phyloP scores from a whole-genome alignment of 1,284 basidiomycete genomes.

The Agroathelia rolfsii region DNA sequence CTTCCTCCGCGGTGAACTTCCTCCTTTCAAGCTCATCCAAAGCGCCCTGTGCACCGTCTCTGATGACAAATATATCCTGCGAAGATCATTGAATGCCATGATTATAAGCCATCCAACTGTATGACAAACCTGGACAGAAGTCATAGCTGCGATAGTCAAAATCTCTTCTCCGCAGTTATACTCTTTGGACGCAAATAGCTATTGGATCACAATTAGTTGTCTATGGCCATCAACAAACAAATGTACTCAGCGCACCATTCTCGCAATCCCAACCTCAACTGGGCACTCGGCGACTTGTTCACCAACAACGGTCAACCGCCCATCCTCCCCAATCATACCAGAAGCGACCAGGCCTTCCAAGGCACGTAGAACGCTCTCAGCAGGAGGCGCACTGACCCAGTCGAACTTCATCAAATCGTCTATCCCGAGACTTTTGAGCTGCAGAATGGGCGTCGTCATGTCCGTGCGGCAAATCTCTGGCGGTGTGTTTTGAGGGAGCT shows the following conservation, averaged over 20 bases:
- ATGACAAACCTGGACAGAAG: slow-evolving; percentile 64
- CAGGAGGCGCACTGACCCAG: slow-evolving; percentile 83
- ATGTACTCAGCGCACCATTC: slow-evolving; percentile 39
- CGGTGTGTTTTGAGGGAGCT: slow-evolving; percentile 58
- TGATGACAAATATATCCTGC: slow-evolving; percentile 81
- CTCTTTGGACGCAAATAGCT: slow-evolving; percentile 81
- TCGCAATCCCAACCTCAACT: slow-evolving; percentile 64
- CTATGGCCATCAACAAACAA: slow-evolving; percentile 3
- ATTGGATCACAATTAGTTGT: slow-evolving; percentile 22
- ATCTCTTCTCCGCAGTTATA: slow-evolving; percentile 89
- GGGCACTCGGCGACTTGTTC: slow-evolving; percentile 72
- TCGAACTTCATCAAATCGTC: slow-evolving; percentile 96
- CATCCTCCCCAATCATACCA: slow-evolving; percentile 67
- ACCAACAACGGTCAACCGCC: slow-evolving; percentile 54
- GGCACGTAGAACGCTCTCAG: slow-evolving; percentile 77
- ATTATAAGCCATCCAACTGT: not conserved
- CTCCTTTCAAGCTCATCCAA: slow-evolving; percentile 83
- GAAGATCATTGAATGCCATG: slow-evolving; percentile 2
- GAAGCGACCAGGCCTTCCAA: slow-evolving; percentile 64
- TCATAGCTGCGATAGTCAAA: slow-evolving; percentile 93
- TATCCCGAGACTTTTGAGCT: slow-evolving; percentile 89
- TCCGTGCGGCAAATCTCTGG: slow-evolving; percentile 89
- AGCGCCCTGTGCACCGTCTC: slow-evolving; percentile 76
- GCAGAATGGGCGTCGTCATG: slow-evolving; percentile 80
- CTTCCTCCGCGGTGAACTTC: slow-evolving; percentile 96